A percentile compares a stretch with the other conserved stretches of the same genome.
phyloP scores from a whole-genome alignment of 345 rosid genomes.

The Tarenaya hassleriana region DNA sequence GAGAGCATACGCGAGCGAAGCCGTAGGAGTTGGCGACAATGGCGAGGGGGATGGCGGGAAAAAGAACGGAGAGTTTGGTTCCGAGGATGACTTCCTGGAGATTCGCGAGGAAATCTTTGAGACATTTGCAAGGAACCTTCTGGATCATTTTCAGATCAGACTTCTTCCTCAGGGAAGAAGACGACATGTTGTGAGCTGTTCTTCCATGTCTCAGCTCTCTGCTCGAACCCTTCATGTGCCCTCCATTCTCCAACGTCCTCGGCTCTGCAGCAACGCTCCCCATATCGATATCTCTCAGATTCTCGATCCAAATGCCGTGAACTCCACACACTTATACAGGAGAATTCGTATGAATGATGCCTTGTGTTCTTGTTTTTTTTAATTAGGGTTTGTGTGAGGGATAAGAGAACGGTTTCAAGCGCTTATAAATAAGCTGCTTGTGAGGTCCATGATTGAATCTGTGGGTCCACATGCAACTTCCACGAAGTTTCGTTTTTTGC shows the following conservation, averaged over 20 bases:
- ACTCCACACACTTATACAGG: no score
- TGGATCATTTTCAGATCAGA: conserved; percentile 62
- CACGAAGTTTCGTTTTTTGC: conserved; percentile 21
- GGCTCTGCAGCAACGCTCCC: conserved; percentile 38
- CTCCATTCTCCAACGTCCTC: conserved; percentile 49
- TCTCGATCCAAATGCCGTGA: conserved; percentile 2
- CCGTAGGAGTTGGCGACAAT: conserved; percentile 44
- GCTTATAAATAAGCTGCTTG: conserved; percentile 14
- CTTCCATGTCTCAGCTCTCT: conserved; percentile 63
- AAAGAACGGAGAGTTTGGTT: conserved; percentile 70
- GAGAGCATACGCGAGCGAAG: conserved; percentile 56
- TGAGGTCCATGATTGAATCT: no score
- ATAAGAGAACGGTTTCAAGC: no score
- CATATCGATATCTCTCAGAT: conserved; percentile 9
- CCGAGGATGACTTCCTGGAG: conserved; percentile 83
- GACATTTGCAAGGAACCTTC: conserved; percentile 41
- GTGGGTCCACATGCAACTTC: conserved; percentile 19
- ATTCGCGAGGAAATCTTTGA: conserved; percentile 46
- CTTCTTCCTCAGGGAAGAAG: conserved; percentile 69
- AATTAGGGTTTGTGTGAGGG: no score
- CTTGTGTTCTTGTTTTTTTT: no score
- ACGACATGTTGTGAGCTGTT: conserved; percentile 79
- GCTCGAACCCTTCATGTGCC: conserved; percentile 38
- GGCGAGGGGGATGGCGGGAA: conserved; percentile 77
- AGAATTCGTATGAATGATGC: neutral